Percentiles rank a stretch among this genome's conserved stretches.
These are phyloP conservation scores for Pestalotiopsis sp. DNA, from an alignment of 2,329 filamentous ascomycete genomes.

Conservation along the genomic window DNA sequence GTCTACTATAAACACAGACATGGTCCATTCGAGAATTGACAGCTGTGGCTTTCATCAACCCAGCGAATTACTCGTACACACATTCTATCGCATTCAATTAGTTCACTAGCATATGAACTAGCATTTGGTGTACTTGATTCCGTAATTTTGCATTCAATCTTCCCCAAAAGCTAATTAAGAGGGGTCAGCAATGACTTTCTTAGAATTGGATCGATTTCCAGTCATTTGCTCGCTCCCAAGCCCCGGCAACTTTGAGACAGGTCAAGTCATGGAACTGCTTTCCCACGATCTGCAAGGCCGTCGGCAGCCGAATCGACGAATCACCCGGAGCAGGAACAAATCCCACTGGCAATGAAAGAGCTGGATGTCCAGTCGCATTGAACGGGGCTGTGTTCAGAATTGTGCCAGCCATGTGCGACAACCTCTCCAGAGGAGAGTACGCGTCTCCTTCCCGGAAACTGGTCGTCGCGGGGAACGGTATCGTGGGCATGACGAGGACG, in stretches of 20 bases:
- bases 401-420: background rate
- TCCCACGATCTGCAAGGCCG: conserved; percentile 30
- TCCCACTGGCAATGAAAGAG: conserved; percentile 28
- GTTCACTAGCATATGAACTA: no score
- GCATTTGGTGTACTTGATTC: no score
- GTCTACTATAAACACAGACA: no score
- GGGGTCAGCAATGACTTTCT: background rate
- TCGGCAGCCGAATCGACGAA: conserved; percentile 25
- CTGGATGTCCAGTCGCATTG: conserved; percentile 24
- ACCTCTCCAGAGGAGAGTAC: background rate
- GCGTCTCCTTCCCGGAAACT: conserved; percentile 8
- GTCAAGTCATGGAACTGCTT: conserved; percentile 26
- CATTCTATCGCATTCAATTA: no score
- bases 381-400: background rate
- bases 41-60: no score
- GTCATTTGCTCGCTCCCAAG: conserved; percentile 29
- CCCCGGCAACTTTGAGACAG: conserved; percentile 26
- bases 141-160: no score
- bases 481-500: conserved; percentile 30
- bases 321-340: conserved; percentile 28
- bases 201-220: conserved; percentile 14
- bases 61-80: no score
- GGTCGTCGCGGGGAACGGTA: conserved; percentile 21
- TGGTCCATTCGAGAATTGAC: no score
- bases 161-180: no score